Conservation (phyloP, 2,329 filamentous ascomycete genomes). For the Epichloe scottii region DNA sequence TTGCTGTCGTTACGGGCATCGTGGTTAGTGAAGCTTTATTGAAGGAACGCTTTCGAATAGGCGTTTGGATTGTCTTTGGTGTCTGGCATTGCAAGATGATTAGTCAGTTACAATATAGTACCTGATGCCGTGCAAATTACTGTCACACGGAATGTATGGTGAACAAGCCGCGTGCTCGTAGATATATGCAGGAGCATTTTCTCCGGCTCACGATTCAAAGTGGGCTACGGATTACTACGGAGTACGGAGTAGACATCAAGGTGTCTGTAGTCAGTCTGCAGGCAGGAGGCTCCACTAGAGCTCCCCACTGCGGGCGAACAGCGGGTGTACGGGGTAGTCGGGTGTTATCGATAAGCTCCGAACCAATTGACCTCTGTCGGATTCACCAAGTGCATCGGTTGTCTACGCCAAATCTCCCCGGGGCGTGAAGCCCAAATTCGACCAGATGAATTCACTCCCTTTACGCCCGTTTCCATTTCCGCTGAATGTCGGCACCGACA, state of each 20-base stretch:
- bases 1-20: background rate
- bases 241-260: no score
- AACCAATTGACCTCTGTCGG: background rate
- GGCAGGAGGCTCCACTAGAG: background rate
- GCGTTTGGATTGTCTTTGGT: background rate
- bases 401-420: no score
- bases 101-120: no score
- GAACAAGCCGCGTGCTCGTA: no score
- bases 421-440: background rate
- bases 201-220: conserved; percentile 3
- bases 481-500: conserved; percentile 64
- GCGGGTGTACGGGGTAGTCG: no score
- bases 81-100: background rate
- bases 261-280: no score
- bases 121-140: no score
- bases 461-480: conserved; percentile 45
- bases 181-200: conserved; percentile 7
- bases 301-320: background rate
- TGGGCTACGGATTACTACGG: no score
- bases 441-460: background rate
- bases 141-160: no score
- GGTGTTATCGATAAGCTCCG: conserved; percentile 11
- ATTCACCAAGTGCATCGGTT: no score
- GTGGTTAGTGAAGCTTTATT: background rate
- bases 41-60: background rate